Conservation (phyloP, 768 basidiomycete genomes). For the Candolleomyces efflorescens region DNA sequence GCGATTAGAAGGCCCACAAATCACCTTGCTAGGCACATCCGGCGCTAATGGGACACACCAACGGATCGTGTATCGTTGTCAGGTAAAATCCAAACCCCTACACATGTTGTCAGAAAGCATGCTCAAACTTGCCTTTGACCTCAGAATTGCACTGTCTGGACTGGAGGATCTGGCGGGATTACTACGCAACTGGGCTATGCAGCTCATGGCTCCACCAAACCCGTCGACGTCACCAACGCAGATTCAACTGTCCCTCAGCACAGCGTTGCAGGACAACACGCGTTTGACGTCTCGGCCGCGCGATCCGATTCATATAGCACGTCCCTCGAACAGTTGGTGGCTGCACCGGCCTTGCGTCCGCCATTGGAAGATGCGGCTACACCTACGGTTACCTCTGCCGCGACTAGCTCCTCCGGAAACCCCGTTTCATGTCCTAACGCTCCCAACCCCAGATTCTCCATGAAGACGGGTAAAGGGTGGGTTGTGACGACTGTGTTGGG, state of each 20-base stretch:
- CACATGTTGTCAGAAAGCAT: too few species aligned
- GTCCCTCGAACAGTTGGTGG: background rate
- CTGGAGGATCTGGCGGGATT: slow-evolving; percentile 2
- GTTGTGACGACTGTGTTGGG: too few species aligned
- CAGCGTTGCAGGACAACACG: slow-evolving; percentile 2
- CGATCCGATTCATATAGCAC: background rate
- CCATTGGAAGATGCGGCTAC: too few species aligned
- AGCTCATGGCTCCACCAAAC: slow-evolving; percentile 2
- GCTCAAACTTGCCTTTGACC: too few species aligned
- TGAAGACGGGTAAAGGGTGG: slow-evolving; percentile 1
- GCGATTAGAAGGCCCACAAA: background rate
- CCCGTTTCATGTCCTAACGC: background rate
- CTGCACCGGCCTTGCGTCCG: background rate
- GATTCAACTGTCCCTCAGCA: background rate
- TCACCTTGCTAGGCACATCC: too few species aligned
- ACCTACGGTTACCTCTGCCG: background rate
- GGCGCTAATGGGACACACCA: too few species aligned
- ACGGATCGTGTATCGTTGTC: too few species aligned
- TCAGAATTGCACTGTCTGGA: slow-evolving; percentile 5
- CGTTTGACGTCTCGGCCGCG: background rate
- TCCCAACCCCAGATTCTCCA: background rate
- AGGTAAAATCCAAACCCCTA: too few species aligned
- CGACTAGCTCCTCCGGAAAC: background rate
- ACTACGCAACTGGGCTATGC: slow-evolving; percentile 1
- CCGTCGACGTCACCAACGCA: background rate